phyloP scores from a whole-genome alignment of 2,329 filamentous ascomycete species.

The Zalaria obscura region DNA sequence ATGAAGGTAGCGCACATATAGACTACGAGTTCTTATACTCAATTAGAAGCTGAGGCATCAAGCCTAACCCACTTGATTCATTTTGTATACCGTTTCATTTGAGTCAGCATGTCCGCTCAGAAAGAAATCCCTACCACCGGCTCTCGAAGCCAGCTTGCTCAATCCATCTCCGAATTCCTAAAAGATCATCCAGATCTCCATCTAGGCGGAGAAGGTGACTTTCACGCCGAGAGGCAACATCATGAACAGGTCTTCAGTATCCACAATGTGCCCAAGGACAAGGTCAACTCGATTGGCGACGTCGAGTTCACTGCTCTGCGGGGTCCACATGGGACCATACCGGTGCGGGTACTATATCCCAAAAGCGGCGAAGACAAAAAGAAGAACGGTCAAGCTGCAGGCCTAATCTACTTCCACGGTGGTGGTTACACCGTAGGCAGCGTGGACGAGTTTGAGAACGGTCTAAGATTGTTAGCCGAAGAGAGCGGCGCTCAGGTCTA shows the following conservation, averaged over 20 bases:
- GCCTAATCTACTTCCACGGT: slow-evolving; percentile 24
- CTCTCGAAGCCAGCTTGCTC: slow-evolving; percentile 6
- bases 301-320: slow-evolving; percentile 20
- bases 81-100: neutral
- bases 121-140: slow-evolving; percentile 2
- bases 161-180: slow-evolving; percentile 9
- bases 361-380: slow-evolving; percentile 8
- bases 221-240: slow-evolving; percentile 11
- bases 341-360: slow-evolving; percentile 18
- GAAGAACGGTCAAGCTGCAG: slow-evolving; percentile 8
- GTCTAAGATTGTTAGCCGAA: slow-evolving; percentile 18
- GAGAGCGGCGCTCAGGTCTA: slow-evolving; percentile 13
- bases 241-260: slow-evolving; percentile 19
- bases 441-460: slow-evolving; percentile 26
- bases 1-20: neutral
- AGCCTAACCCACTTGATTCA: neutral
- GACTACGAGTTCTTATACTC: neutral
- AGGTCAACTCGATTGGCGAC: slow-evolving; percentile 13
- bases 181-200: slow-evolving; percentile 11
- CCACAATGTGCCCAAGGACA: slow-evolving; percentile 12
- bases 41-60: neutral
- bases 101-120: neutral
- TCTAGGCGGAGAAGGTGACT: slow-evolving; percentile 13
- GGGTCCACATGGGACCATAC: slow-evolving; percentile 20
- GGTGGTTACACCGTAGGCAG: slow-evolving; percentile 24